These are phyloP conservation scores for Entomortierella chlamydospora DNA, from an alignment of 192 early-diverging fungal genomes.

Conservation along the genomic window DNA sequence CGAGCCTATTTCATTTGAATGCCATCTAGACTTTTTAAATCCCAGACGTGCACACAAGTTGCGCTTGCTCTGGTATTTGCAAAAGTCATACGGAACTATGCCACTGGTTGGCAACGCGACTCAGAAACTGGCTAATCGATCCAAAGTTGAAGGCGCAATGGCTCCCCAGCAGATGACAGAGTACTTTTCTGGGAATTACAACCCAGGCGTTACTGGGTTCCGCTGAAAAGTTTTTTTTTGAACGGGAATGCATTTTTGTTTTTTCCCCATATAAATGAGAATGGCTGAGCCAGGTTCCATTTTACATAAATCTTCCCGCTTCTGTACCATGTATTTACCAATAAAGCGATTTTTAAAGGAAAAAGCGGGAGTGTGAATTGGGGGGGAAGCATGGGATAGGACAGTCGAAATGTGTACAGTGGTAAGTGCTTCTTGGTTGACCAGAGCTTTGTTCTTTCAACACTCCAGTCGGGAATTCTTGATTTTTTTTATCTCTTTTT, in stretches of 20 bases:
- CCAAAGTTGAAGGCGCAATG: slow-evolving; percentile 42
- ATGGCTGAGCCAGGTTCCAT: too few relatives aligned
- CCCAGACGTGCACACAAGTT: slow-evolving; percentile 53
- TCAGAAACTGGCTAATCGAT: slow-evolving; percentile 25
- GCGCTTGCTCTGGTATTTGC: slow-evolving; percentile 43
- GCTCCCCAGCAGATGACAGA: slow-evolving; percentile 32
- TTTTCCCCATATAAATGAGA: too few relatives aligned
- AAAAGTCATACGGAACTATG: slow-evolving; percentile 36
- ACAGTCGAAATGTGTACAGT: too few relatives aligned
- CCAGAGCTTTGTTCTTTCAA: neutral
- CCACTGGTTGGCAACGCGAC: slow-evolving; percentile 24
- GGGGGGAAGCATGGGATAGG: too few relatives aligned
- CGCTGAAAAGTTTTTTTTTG: slow-evolving; percentile 3
- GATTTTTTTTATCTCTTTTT: neutral
- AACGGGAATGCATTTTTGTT: too few relatives aligned
- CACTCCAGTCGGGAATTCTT: neutral
- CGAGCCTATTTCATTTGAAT: slow-evolving; percentile 54
- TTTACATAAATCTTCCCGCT: too few relatives aligned
- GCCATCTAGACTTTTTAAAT: slow-evolving; percentile 57
- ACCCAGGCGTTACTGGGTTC: slow-evolving; percentile 7
- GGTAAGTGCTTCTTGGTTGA: too few relatives aligned
- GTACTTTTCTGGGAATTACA: slow-evolving; percentile 26
- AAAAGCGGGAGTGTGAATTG: too few relatives aligned
- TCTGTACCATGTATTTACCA: too few relatives aligned
- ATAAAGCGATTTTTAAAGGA: too few relatives aligned